Evolutionary conservation across 2,329 filamentous ascomycete genomes (phyloP), one percentile per base, ranked within the genome.

Genomic region (Stylonectria norvegica): DNA sequence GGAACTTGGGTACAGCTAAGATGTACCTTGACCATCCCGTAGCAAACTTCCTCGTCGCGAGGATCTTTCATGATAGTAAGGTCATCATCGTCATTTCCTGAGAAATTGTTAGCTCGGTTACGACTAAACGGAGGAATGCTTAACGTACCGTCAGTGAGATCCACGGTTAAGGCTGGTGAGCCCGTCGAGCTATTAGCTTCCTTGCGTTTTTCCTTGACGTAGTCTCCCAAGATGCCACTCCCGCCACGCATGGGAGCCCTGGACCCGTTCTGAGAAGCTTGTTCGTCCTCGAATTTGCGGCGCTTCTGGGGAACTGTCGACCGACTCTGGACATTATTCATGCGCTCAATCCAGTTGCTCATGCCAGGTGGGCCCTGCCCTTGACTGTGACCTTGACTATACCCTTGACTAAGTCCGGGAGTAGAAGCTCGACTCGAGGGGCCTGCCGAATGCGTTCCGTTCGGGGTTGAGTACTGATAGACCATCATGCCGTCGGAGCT

Each of bases 271-370:
- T 61, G 55, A 76, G 63, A 64, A 16, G 65, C 55, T 14, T 68
- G 60, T 34, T 70, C 60, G 22, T 73, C 67, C 11, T 73, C 68
- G 7, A 76, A 63, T 58, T 81, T 89, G 38, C 80, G 67, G 36
- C 81, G 81, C 65, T 91, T 91, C 15, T 85, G 79, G 3, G 75
- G 71, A 20, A 70, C 57, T 12, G 22, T 47, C 57, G 69, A 53
- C 18, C 89, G 84, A 36, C 83, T 75, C 50, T 86, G 76, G 11
- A 94, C 78, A 50, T 84, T 82, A 60, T 90, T 87, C 59, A 89
- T 72, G 20, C 80, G 77, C 62, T 94, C 87, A 32, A 95, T 79
- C 67, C 89, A 79, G 40, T 67, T 66, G 8, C 75, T 72, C 50
- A 79, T 73, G 18, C 78, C 76, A 36, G 53, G 59, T 15, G 49